Conservation (phyloP, 2,329 filamentous ascomycete genomes). For the Tolypocladium ovalisporum region DNA sequence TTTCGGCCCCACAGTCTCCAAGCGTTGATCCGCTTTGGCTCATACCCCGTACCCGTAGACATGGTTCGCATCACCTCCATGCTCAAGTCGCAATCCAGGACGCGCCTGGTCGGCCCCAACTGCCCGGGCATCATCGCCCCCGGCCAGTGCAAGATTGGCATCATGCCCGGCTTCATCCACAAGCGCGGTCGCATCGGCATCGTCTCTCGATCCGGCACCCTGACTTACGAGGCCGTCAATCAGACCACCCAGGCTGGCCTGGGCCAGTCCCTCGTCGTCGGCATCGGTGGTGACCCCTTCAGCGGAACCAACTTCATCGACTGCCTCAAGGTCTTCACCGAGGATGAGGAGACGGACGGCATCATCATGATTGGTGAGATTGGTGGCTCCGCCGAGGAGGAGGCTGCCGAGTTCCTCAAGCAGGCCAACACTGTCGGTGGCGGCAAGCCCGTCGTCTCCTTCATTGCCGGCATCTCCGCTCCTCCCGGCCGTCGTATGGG, state of each 20-base stretch:
- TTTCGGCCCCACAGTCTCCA: conserved; percentile 3
- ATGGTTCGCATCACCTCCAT: conserved; percentile 99
- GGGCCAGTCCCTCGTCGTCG: conserved; percentile 94
- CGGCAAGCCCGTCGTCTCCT: conserved; percentile 89
- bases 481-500: conserved; percentile 96
- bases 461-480: conserved; percentile 96
- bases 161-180: conserved; percentile 99
- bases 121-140: conserved; percentile 93
- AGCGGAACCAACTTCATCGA: conserved; percentile 99
- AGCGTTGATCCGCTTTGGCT: conserved; percentile 2
- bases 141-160: conserved; percentile 99
- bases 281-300: conserved; percentile 97
- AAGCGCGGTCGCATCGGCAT: conserved; percentile 98
- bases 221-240: conserved; percentile 99
- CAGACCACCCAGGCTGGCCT: conserved; percentile 96
- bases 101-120: conserved; percentile 91
- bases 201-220: conserved; percentile 93
- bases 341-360: conserved; percentile 92
- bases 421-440: conserved; percentile 77
- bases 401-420: conserved; percentile 92
- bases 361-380: conserved; percentile 99
- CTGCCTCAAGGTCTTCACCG: conserved; percentile 92
- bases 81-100: conserved; percentile 95
- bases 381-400: conserved; percentile 93
- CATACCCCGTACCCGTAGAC: conserved; percentile 41